These are phyloP conservation scores for Rhodotorula sp. DNA, from an alignment of 1,284 basidiomycete genomes.

Conservation along the genomic window DNA sequence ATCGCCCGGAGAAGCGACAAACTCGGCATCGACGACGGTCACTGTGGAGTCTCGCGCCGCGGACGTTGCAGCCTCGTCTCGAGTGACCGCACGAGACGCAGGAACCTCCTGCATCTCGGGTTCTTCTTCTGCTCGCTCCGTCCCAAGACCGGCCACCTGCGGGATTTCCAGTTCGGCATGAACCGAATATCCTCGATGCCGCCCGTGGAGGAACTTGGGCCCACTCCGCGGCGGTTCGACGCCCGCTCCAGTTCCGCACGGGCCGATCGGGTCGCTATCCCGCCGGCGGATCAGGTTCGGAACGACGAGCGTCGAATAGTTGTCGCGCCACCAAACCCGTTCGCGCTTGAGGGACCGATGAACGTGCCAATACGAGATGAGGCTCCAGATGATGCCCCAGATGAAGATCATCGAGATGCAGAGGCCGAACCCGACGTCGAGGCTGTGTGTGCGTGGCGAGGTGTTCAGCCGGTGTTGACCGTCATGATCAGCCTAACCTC, in stretches of 20 bases:
- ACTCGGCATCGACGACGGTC: too few species aligned
- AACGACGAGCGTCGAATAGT: slow-evolving; percentile 8
- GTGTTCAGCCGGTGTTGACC: neutral
- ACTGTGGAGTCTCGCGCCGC: too few species aligned
- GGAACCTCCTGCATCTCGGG: neutral
- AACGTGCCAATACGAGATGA: slow-evolving; percentile 14
- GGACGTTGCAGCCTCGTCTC: too few species aligned
- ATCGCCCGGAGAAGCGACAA: too few species aligned
- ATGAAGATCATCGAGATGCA: slow-evolving; percentile 33
- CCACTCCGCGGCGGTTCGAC: neutral
- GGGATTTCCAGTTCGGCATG: neutral
- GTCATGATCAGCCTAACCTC: neutral
- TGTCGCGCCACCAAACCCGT: slow-evolving; percentile 12
- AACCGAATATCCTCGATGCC: neutral
- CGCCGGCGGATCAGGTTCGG: neutral
- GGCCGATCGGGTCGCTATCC: neutral
- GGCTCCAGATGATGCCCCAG: slow-evolving; percentile 26
- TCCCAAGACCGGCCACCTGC: neutral
- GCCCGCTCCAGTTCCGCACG: neutral
- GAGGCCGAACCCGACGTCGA: slow-evolving; percentile 22
- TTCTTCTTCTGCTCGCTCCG: too few species aligned
- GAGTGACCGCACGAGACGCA: too few species aligned
- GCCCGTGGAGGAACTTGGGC: neutral
- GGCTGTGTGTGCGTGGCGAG: neutral
- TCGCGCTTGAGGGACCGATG: slow-evolving; percentile 12